Base-by-base conservation (phyloP, 208 protist genomes). In the Leishmania amazonensis region DNA sequence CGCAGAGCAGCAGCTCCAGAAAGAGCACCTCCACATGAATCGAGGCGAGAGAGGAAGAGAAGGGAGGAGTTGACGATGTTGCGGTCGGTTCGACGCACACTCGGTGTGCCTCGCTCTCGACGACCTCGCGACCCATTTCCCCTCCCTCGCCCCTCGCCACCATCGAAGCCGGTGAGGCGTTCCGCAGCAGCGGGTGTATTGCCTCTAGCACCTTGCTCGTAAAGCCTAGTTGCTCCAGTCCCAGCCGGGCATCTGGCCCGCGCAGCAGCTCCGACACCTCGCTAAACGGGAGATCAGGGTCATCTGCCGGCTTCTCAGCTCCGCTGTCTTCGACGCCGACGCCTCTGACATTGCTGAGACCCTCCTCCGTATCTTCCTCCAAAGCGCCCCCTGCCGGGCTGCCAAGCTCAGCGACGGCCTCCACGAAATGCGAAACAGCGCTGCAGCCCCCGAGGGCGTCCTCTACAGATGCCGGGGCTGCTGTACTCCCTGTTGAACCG, bases 231-330 rank as follows among this genome's bases (percentile, higher is more conserved):
- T 88, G 65, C 71, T 94, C 88, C 58, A 94, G 72, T 17, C 87
- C 85, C 31, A 81, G 79, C 70, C 67, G 81, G 24, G 88, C 87
- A 49, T 88, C 89, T 19, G 72, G 85, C 6, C 77, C 85, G 40
- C 89, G 88, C 81, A 94, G 85, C 54, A 84, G 84, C 81, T 90
- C 85, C 6, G 89, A 90, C 3, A 94, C 70, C 67, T 91, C 88
- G n/a, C 81, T 81, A 80, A 91, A 94, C 1, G 87, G 88, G 45
- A 84, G 19, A 19, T 90, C 88, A 40, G 73, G 62, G n/a, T 84
- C 70, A 28, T 86, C 73, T 31, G 24, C 53, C 49, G 54, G 28
- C 62, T 42, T 42, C 47, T 53, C 74, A 17, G n/a, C 24, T 21
- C 9, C 42, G 11, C 31, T 19, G 15, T 0, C 75, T 24, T 67